These are phyloP conservation scores for Claviceps capensis DNA, from an alignment of 2,329 filamentous ascomycete species.

Conservation along the genomic window DNA sequence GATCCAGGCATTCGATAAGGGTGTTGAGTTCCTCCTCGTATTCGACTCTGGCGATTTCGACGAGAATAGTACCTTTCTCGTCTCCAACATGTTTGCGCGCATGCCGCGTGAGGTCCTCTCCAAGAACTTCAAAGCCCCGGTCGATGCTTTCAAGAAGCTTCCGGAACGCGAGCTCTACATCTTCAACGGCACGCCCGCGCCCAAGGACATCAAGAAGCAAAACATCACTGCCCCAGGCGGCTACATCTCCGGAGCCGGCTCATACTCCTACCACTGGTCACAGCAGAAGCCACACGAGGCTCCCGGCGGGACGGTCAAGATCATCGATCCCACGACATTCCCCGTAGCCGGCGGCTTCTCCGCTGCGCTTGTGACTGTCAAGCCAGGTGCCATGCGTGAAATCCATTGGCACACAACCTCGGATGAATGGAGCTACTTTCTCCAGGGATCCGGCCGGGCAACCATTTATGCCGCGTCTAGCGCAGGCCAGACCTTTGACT, in stretches of 20 bases:
- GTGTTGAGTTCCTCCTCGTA: slow-evolving; percentile 44
- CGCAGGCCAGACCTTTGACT: slow-evolving; percentile 42
- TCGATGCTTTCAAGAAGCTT: slow-evolving; percentile 32
- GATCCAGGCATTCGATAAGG: slow-evolving; percentile 40
- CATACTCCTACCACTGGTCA: slow-evolving; percentile 38
- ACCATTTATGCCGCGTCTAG: slow-evolving; percentile 40
- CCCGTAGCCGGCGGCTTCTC: slow-evolving; percentile 42
- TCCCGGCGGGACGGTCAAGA: slow-evolving; percentile 44
- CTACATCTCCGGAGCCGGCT: slow-evolving; percentile 20
- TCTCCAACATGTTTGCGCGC: slow-evolving; percentile 36
- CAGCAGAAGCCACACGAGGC: slow-evolving; percentile 35
- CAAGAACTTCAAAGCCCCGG: slow-evolving; percentile 37
- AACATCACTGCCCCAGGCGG: slow-evolving; percentile 33
- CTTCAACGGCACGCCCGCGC: slow-evolving; percentile 36
- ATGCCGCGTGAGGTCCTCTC: slow-evolving; percentile 39
- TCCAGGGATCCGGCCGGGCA: slow-evolving; percentile 39
- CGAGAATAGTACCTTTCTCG: slow-evolving; percentile 46
- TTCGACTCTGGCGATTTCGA: slow-evolving; percentile 45
- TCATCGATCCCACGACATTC: slow-evolving; percentile 43
- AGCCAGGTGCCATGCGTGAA: slow-evolving; percentile 51
- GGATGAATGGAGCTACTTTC: slow-evolving; percentile 49
- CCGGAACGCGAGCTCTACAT: slow-evolving; percentile 36
- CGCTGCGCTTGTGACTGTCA: slow-evolving; percentile 40
- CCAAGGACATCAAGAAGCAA: slow-evolving; percentile 29
- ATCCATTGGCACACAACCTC: slow-evolving; percentile 48